phyloP scores from a whole-genome alignment of 2,329 filamentous ascomycete genomes.

The Verticillium dahliae region DNA sequence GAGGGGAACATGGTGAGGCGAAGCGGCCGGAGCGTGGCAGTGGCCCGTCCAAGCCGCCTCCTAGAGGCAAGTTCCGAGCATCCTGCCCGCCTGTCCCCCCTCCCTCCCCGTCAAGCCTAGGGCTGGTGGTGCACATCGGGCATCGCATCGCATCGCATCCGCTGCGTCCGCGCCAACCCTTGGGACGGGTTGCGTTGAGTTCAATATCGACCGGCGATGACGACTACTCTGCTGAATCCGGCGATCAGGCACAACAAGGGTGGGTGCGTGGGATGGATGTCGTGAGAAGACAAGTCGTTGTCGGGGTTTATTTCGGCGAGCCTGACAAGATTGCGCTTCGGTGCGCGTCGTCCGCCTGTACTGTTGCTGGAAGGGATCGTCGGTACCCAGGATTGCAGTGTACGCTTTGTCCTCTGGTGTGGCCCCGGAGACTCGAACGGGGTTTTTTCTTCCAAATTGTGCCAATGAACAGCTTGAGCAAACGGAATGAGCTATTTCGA shows the following conservation, averaged over 20 bases:
- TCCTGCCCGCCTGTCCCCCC: neutral
- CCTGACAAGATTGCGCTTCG: neutral
- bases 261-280: neutral
- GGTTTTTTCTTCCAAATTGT: neutral
- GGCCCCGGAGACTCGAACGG: neutral
- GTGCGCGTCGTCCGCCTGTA: neutral
- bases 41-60: neutral
- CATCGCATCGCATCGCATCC: neutral
- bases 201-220: neutral
- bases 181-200: neutral
- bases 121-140: neutral
- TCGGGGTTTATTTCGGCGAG: neutral
- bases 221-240: neutral
- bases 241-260: no score
- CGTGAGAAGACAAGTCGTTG: neutral
- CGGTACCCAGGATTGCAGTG: neutral
- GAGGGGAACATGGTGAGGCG: neutral
- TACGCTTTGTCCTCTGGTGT: neutral
- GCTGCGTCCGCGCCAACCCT: no score
- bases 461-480: neutral
- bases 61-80: neutral
- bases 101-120: neutral
- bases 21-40: neutral
- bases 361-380: neutral
- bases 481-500: neutral